These are phyloP conservation scores for Chaetomiaceae sp. DNA, from an alignment of 2,329 filamentous ascomycete genomes.

Conservation along the genomic window DNA sequence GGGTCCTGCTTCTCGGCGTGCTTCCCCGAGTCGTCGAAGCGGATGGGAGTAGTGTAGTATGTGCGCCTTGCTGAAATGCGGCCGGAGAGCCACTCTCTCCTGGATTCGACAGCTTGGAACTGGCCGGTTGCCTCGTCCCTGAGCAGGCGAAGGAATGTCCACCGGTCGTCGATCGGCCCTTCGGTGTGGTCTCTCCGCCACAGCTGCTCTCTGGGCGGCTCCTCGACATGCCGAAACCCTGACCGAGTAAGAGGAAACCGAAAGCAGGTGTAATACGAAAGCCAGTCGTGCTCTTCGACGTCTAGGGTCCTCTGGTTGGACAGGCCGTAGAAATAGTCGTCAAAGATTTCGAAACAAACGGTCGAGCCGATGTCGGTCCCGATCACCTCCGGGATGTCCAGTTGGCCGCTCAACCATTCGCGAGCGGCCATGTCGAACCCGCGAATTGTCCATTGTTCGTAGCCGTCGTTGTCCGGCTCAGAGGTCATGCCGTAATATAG, in stretches of 20 bases:
- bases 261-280: conserved; percentile 64
- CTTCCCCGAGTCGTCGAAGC: conserved; percentile 33
- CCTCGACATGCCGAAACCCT: conserved; percentile 36
- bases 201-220: conserved; percentile 43
- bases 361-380: conserved; percentile 63
- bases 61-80: conserved; percentile 57
- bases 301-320: conserved; percentile 62
- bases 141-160: conserved; percentile 62
- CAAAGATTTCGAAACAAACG: conserved; percentile 67
- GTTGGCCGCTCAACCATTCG: conserved; percentile 39
- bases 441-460: conserved; percentile 59
- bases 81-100: conserved; percentile 59
- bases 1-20: neutral
- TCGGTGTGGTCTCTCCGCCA: conserved; percentile 66
- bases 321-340: conserved; percentile 63
- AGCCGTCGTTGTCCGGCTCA: conserved; percentile 47
- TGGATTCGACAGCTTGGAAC: conserved; percentile 60
- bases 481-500: conserved; percentile 65
- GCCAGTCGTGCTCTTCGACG: conserved; percentile 60
- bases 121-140: conserved; percentile 55
- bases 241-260: conserved; percentile 54
- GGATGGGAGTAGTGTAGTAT: conserved; percentile 58
- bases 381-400: conserved; percentile 55
- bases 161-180: conserved; percentile 69
- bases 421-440: conserved; percentile 44